Evolutionary conservation across 352 stramenopile genomes (phyloP), one percentile per base, ranked within the genome.

Genomic region (Globisporangium camurandrum): DNA sequence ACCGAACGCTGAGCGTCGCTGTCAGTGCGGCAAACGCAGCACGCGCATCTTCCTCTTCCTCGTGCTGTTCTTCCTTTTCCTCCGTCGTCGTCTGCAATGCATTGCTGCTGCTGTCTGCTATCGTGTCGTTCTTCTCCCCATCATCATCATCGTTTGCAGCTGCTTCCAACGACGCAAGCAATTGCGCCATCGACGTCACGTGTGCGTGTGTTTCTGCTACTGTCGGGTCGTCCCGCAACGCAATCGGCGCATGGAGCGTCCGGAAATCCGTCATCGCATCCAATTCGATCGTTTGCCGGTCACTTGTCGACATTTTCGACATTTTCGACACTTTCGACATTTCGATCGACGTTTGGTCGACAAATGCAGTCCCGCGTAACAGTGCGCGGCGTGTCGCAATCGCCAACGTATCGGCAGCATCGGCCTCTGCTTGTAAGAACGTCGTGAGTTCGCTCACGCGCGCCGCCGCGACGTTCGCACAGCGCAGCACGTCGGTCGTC

Each of bases 231-330:
- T 86, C 75, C 2, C 76, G 72, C 33, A 90, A 54, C 24, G 81
- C 73, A 47, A 93, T 89, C 4, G 78, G 78, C 20, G 75, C 75
- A 57, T 93, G 81, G 38, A 93, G 60, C 31, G 62, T 86, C 43
- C 59, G 69, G 46, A 86, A 93, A 46, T 93, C 78, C n/a, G 80
- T 88, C 71, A 90, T 86, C 6, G 74, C 68, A n/a, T 78, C 81
- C 37, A 90, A 52, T 62, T 93, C 81, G 39, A 93, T 64, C 46
- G 58, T 17, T 66, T 56, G 17, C 68, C 67, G 19, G 12, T 30
- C 59, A 59, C 17, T 26, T 57, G 31, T 49, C 41, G 47, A 62
- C 49, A 4, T 61, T 23, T 7, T 34, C 8, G 8, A 14, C 14
- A 34, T 7, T n/a, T n/a, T n/a, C n/a, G n/a, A n/a, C n/a, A n/a